Base-by-base conservation (phyloP, 345 rosid species). In the Raphanus raphanistrum region DNA sequence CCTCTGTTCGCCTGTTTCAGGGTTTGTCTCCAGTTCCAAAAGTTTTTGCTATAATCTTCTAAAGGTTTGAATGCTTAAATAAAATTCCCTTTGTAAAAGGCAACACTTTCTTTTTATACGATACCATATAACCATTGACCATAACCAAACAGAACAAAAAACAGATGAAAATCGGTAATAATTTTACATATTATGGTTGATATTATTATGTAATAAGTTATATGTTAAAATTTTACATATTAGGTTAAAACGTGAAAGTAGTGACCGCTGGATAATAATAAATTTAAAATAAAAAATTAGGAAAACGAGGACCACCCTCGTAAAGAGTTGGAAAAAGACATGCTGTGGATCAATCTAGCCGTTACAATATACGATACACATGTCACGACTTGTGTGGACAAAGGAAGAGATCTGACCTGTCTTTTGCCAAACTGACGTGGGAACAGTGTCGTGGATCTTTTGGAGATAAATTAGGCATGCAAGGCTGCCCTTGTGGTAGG, bases 391-490 rank as follows among this genome's bases (percentile, higher is more conserved):
- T 62, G 4, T 52, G 26, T 79, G 75, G 78, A 10, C 58, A 17
- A 68, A 28, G 0, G 3, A 66, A 21, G 60, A 73, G 52, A 72
- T 67, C 77, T 60, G 73, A 73, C 64, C 78, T 79, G 82, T 73
- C 78, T 73, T 79, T 36, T 62, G 78, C 78, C 75, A 5, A 72
- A 62, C 82, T 73, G 71, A 79, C 60, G 64, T 72, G 81, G 73
- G 48, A 43, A 78, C 9, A 61, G 8, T 79, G 81, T 66, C 77
- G 48, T 72, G 77, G 82, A 67, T 61, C 28, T 67, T 61, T 78
- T 72, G 1, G 10, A 72, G 77, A 72, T 71, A 78, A 33, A n/a
- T 66, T 67, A 33, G 76, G 48, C 50, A 48, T 17, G 58, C 63
- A 52, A 33, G 15, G 16, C 61, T 13, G n/a, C 61, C 67, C 13